A percentile compares a stretch with the other conserved stretches of the same genome.
These are phyloP conservation scores for Adansonia gregorii DNA, from an alignment of 441 rosid species.

Conservation along the genomic window DNA sequence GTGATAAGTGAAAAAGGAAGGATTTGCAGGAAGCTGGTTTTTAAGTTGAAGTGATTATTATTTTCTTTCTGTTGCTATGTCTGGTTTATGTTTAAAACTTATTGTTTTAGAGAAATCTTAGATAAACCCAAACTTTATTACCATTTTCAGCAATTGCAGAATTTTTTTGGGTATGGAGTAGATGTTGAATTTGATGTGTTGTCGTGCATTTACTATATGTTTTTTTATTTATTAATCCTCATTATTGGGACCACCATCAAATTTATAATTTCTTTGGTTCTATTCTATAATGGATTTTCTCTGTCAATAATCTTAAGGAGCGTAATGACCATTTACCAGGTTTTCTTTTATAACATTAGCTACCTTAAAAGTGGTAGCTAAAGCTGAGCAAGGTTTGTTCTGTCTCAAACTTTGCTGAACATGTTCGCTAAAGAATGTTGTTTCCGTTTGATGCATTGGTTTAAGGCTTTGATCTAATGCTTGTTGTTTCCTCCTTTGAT, in stretches of 20 bases:
- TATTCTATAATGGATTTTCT: constrained; percentile 4
- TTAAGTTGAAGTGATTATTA: constrained; percentile 4
- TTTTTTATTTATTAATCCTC: neutral
- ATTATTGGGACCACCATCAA: neutral
- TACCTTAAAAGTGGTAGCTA: constrained; percentile 8
- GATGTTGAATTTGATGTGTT: neutral
- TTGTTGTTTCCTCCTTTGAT: constrained; percentile 23
- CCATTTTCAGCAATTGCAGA: neutral
- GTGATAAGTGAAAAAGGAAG: neutral
- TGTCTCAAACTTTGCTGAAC: neutral
- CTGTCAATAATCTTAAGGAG: constrained; percentile 5
- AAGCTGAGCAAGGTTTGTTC: neutral
- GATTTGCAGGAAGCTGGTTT: neutral
- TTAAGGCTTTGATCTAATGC: constrained; percentile 17
- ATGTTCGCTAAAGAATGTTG: neutral
- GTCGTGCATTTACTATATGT: neutral
- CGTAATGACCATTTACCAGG: constrained; percentile 1
- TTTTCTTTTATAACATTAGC: neutral
- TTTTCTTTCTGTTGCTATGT: neutral
- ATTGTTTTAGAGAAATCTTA: neutral
- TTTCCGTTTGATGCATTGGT: constrained; percentile 14
- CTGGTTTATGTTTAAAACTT: constrained; percentile 1
- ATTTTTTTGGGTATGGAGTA: neutral
- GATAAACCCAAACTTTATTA: neutral
- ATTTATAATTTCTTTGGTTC: neutral